Evolutionary conservation across 352 stramenopile species (phyloP).

Genomic region (Pythium rhizo-oryzae): DNA sequence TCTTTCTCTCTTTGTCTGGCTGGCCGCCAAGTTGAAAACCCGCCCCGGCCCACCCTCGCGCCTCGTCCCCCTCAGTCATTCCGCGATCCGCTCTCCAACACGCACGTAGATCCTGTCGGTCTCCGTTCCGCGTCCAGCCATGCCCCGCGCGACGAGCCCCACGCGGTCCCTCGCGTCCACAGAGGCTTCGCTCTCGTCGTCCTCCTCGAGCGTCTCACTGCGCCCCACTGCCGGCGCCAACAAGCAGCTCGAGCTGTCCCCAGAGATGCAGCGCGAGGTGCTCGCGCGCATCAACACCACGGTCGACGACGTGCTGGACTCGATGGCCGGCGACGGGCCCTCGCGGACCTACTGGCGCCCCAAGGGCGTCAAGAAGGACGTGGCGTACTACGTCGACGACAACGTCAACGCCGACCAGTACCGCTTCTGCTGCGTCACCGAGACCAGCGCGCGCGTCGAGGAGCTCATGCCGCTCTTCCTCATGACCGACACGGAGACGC

Average conservation of each 20-base stretch:
- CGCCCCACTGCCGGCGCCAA: too few relatives aligned
- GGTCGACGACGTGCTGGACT: conserved; percentile 45
- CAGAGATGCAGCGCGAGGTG: conserved; percentile 34
- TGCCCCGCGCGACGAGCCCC: too few relatives aligned
- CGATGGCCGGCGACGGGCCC: conserved; percentile 41
- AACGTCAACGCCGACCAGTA: conserved; percentile 40
- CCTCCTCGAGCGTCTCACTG: too few relatives aligned
- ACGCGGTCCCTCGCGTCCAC: too few relatives aligned
- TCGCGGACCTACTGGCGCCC: conserved; percentile 43
- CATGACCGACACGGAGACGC: conserved; percentile 37
- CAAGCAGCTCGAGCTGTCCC: conserved; percentile 7
- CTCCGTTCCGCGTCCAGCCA: too few relatives aligned
- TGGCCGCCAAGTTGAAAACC: too few relatives aligned
- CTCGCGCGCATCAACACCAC: conserved; percentile 23
- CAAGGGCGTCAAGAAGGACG: conserved; percentile 44
- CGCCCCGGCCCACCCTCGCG: too few relatives aligned
- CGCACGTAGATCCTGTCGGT: too few relatives aligned
- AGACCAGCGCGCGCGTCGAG: conserved; percentile 36
- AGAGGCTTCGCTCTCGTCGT: too few relatives aligned
- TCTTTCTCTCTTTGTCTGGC: too few relatives aligned
- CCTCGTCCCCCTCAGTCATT: too few relatives aligned
- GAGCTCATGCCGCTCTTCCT: conserved; percentile 64
- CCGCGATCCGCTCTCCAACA: too few relatives aligned
- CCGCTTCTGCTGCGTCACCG: conserved; percentile 62
- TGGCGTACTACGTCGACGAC: conserved; percentile 61